Conservation (phyloP, 2,329 filamentous ascomycete genomes). For the Trichoderma sp. region DNA sequence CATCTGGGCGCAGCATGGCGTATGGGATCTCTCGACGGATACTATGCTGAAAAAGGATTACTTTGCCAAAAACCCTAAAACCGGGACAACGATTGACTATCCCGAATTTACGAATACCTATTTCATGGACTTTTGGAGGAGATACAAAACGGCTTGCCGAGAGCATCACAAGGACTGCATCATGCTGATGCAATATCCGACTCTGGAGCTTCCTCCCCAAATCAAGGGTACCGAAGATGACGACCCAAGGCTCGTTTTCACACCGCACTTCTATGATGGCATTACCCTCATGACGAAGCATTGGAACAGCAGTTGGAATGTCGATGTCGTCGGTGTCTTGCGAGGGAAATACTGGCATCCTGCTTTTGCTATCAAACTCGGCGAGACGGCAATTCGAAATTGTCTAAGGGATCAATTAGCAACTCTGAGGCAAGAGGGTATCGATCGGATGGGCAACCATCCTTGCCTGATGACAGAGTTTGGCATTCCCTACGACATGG, state of each 20-base stretch:
- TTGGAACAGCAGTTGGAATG: conserved; percentile 97
- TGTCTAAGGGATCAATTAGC: conserved; percentile 87
- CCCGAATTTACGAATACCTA: conserved; percentile 87
- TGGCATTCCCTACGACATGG: conserved; percentile 98
- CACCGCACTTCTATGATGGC: conserved; percentile 95
- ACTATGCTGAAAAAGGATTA: conserved; percentile 81
- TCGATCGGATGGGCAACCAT: conserved; percentile 84
- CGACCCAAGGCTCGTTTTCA: conserved; percentile 86
- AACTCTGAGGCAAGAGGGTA: conserved; percentile 79
- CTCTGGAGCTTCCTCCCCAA: conserved; percentile 84
- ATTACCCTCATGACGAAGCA: conserved; percentile 97
- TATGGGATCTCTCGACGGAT: conserved; percentile 85
- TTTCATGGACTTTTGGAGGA: conserved; percentile 83
- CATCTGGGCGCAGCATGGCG: conserved; percentile 93
- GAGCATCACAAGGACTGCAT: conserved; percentile 76
- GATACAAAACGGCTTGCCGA: conserved; percentile 74
- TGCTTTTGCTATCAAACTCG: conserved; percentile 88
- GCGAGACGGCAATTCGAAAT: conserved; percentile 91
- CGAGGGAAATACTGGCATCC: conserved; percentile 86
- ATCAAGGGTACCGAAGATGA: conserved; percentile 89
- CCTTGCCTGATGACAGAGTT: conserved; percentile 93
- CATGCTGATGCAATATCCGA: conserved; percentile 87
- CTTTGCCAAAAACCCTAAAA: conserved; percentile 76
- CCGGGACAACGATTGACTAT: conserved; percentile 74
- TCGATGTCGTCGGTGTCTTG: conserved; percentile 90